Evolutionary conservation across 768 basidiomycete species (phyloP), one percentile per base, ranked within the genome.

Genomic region (Mycena filopes): DNA sequence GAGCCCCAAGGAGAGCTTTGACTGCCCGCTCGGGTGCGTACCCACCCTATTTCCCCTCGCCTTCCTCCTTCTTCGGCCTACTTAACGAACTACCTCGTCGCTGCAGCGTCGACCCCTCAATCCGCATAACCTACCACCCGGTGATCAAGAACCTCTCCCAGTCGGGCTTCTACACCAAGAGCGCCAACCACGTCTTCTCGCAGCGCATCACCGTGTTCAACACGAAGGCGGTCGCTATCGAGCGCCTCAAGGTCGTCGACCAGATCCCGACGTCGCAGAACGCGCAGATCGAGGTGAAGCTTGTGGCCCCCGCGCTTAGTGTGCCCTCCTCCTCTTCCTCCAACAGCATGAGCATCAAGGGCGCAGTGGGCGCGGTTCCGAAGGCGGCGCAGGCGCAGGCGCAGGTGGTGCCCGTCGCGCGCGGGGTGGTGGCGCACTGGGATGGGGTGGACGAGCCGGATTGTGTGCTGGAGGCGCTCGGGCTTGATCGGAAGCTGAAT

Each of bases 401-500:
- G 21, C 69, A 66, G 54, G 55, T 54, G 45, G 41, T 73, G 25
- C 43, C 26, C 10, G 65, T 75, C 7, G 55, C 55, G 25, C 53
- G 55, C 16, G 74, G 71, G 2, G 68, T 74, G 9, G 46, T 45
- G 12, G 76, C 75, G 56, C 63, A 72, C 54, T 75, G 75, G 76
- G 73, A 75, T 12, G 75, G 74, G 4, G 63, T 65, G 1, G 73
- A 74, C 29, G 71, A 68, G 48, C 63, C 53, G 4, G 68, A 65
- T 12, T 41, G n/a, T 16, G 70, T 55, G 58, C 59, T 55, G 53
- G 68, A 68, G 58, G 9, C 71, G 10, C 57, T 78, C 48, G 79
- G 77, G 1, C 71, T 74, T 51, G 76, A 82, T 58, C 76, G 80
- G 8, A 76, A 74, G 70, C 60, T 82, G 50, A 73, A 75, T 38